Evolutionary conservation across 2,329 filamentous ascomycete species (phyloP).

Genomic region (Aspergillus pseudonomiae): DNA sequence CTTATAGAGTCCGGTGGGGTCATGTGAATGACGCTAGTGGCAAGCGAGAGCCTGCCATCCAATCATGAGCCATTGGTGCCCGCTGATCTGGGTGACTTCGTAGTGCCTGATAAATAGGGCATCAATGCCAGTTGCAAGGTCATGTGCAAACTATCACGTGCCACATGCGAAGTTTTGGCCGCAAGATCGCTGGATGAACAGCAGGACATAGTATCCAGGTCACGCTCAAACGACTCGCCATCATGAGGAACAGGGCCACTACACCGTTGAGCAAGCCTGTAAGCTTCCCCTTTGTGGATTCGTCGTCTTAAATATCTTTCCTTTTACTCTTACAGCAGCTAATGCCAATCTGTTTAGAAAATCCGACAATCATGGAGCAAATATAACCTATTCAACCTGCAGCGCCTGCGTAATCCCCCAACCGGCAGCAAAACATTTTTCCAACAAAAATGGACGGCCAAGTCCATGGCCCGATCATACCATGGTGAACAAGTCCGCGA

Average conservation of each 20-base stretch:
- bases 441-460: slow-evolving; percentile 97
- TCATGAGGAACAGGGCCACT: slow-evolving; percentile 50
- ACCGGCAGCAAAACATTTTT: slow-evolving; percentile 71
- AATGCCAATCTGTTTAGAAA: slow-evolving; percentile 62
- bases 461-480: slow-evolving; percentile 80
- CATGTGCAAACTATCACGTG: slow-evolving; percentile 31
- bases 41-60: slow-evolving; percentile 31
- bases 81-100: fast-evolving
- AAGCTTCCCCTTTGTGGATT: slow-evolving; percentile 12
- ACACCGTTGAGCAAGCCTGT: slow-evolving; percentile 46
- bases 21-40: slow-evolving; percentile 23
- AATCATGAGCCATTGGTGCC: neutral
- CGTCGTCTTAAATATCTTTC: neutral
- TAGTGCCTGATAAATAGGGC: slow-evolving; percentile 21
- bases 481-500: slow-evolving; percentile 95
- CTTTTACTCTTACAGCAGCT: slow-evolving; percentile 7
- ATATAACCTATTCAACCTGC: slow-evolving; percentile 91
- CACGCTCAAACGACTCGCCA: slow-evolving; percentile 26
- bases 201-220: neutral
- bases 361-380: slow-evolving; percentile 96
- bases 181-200: slow-evolving; percentile 7
- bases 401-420: slow-evolving; percentile 53
- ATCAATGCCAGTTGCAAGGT: neutral
- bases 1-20: slow-evolving; percentile 34
- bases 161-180: slow-evolving; percentile 35